phyloP scores from a whole-genome alignment of 257 asterid genomes.

The Ocimum tenuiflorum region DNA sequence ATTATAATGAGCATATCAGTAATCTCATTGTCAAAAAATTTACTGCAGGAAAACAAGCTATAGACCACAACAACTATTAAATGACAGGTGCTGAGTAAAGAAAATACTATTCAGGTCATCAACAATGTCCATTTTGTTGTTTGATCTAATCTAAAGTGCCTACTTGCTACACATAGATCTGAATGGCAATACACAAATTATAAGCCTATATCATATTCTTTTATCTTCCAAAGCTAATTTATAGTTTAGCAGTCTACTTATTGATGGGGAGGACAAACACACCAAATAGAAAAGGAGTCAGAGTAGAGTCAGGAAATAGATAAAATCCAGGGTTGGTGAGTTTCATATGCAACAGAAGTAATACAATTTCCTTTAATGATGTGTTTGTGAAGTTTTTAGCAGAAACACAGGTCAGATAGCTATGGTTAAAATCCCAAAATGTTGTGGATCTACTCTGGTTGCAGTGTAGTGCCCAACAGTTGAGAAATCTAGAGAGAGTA shows the following conservation, averaged over 20 bases:
- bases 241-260: too few relatives aligned
- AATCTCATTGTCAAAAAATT: neutral
- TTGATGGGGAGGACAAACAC: too few relatives aligned
- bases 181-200: neutral
- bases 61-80: neutral
- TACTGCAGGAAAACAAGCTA: neutral
- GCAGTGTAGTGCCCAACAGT: neutral
- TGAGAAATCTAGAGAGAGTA: neutral
- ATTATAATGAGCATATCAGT: neutral
- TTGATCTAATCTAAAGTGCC: neutral
- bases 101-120: neutral
- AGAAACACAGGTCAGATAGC: neutral
- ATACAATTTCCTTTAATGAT: neutral
- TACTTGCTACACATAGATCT: neutral
- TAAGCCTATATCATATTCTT: neutral
- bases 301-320: neutral
- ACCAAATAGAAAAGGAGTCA: neutral
- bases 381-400: neutral
- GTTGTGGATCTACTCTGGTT: neutral
- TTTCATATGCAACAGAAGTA: neutral
- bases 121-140: neutral
- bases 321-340: neutral
- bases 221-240: too few relatives aligned
- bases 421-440: neutral
- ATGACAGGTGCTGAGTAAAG: neutral